Percentiles rank a stretch among this genome's conserved stretches.
phyloP scores from a whole-genome alignment of 805 yeast genomes.

The Kazachstania viticola region DNA sequence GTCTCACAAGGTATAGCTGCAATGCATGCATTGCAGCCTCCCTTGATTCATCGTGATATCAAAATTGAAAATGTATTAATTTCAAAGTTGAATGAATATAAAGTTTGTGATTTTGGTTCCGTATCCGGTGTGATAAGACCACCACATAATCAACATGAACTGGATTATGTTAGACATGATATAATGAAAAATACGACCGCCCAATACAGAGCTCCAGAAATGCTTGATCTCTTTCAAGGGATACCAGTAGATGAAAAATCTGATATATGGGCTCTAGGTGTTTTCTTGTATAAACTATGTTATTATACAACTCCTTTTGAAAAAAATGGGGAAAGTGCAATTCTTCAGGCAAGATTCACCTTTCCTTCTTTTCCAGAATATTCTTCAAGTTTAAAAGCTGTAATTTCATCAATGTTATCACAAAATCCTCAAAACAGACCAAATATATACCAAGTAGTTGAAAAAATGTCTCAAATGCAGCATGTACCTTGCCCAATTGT shows the following conservation, averaged over 20 bases:
- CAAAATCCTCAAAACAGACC: constrained; percentile 67
- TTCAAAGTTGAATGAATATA: constrained; percentile 45
- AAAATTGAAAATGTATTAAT: constrained; percentile 73
- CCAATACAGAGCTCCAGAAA: constrained; percentile 76
- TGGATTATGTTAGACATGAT: constrained; percentile 50
- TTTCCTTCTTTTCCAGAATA: constrained; percentile 47
- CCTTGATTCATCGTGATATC: constrained; percentile 67
- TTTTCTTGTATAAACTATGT: constrained; percentile 64
- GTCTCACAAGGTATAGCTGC: constrained; percentile 63
- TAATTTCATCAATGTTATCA: constrained; percentile 48
- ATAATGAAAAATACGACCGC: constrained; percentile 74
- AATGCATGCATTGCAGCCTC: constrained; percentile 65
- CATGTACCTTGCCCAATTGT: constrained; percentile 34
- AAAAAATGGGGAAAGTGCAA: constrained; percentile 48
- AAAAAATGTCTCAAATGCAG: constrained; percentile 54
- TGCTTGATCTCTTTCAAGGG: constrained; percentile 61
- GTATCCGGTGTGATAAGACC: constrained; percentile 55
- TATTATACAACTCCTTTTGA: constrained; percentile 81
- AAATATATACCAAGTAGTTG: constrained; percentile 56
- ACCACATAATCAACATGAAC: constrained; percentile 51
- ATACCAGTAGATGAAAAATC: constrained; percentile 71
- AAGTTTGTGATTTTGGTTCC: constrained; percentile 76
- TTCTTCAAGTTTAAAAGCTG: constrained; percentile 49
- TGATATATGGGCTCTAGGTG: constrained; percentile 80
- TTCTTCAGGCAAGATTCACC: constrained; percentile 42